Evolutionary conservation across 2,329 filamentous ascomycete species (phyloP).

Genomic region (Colletotrichum sp.): DNA sequence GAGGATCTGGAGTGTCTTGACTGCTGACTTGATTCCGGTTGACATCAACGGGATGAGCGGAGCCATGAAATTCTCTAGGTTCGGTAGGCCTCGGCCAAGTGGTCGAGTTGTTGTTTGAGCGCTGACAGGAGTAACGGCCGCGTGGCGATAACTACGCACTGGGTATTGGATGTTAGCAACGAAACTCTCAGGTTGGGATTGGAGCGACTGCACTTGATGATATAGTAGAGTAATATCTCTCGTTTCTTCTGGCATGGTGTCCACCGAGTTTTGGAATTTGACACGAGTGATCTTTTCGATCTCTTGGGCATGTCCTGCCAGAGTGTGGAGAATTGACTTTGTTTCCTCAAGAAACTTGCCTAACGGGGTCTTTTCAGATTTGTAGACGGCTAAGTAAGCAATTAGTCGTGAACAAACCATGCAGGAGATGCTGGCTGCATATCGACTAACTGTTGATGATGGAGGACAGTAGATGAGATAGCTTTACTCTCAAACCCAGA

Average conservation of each 20-base stretch:
- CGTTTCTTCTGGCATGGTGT: slow-evolving; percentile 38
- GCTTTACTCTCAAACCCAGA: slow-evolving; percentile 37
- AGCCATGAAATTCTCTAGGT: slow-evolving; percentile 33
- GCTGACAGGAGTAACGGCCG: slow-evolving; percentile 40
- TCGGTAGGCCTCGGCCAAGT: slow-evolving; percentile 23
- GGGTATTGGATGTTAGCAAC: neutral
- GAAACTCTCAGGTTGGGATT: neutral
- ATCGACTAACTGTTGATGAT: slow-evolving; percentile 36
- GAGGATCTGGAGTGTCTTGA: slow-evolving; percentile 42
- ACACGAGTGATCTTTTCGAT: slow-evolving; percentile 38
- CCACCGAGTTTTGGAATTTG: slow-evolving; percentile 34
- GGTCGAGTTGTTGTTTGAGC: slow-evolving; percentile 38
- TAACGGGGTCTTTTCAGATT: slow-evolving; percentile 33
- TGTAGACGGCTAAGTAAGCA: slow-evolving; percentile 35
- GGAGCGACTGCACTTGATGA: slow-evolving; percentile 33
- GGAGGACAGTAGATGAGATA: slow-evolving; percentile 37
- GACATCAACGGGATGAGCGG: slow-evolving; percentile 37
- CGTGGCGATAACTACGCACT: slow-evolving; percentile 44
- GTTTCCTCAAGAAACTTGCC: slow-evolving; percentile 38
- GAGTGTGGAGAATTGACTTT: slow-evolving; percentile 35
- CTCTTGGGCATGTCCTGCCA: slow-evolving; percentile 41
- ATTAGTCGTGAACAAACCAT: neutral
- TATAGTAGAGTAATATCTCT: slow-evolving; percentile 41
- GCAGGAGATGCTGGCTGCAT: neutral
- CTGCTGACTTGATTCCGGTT: slow-evolving; percentile 43